These are phyloP conservation scores for Phialophora verrucosa DNA, from an alignment of 2,329 filamentous ascomycete species.

Conservation along the genomic window DNA sequence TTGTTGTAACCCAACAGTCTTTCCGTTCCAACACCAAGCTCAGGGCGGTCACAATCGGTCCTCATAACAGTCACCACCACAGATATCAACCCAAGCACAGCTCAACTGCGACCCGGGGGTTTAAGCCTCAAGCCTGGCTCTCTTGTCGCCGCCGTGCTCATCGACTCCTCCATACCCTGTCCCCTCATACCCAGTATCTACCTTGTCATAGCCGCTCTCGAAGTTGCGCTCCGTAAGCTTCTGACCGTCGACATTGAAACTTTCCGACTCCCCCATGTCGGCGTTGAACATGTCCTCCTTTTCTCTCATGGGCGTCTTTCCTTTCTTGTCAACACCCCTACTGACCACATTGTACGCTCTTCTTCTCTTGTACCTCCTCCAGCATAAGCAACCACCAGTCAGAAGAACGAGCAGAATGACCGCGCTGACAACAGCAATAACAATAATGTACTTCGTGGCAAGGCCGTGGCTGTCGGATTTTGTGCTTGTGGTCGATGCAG, in stretches of 20 bases:
- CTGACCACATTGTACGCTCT: slow-evolving; percentile 32
- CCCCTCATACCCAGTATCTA: slow-evolving; percentile 30
- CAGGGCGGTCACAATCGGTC: neutral
- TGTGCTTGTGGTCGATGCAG: neutral
- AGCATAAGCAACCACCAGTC: slow-evolving; percentile 26
- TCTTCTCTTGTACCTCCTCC: slow-evolving; percentile 31
- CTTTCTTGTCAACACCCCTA: slow-evolving; percentile 27
- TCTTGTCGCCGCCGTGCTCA: slow-evolving; percentile 30
- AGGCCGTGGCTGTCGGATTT: slow-evolving; percentile 20
- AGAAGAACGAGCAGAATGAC: slow-evolving; percentile 24
- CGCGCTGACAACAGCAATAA: slow-evolving; percentile 29
- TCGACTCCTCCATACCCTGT: slow-evolving; percentile 26
- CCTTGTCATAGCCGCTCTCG: slow-evolving; percentile 33
- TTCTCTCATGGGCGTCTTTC: slow-evolving; percentile 20
- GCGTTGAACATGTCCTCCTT: slow-evolving; percentile 34
- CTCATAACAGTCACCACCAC: neutral
- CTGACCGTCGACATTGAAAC: slow-evolving; percentile 22
- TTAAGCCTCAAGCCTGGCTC: slow-evolving; percentile 28
- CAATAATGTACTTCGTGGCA: slow-evolving; percentile 30
- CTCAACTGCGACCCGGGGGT: neutral
- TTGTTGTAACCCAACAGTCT: neutral
- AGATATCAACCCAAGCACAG: neutral
- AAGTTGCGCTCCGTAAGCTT: slow-evolving; percentile 31
- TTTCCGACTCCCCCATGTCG: slow-evolving; percentile 28
- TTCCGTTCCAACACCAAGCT: neutral